A percentile compares a stretch with the other conserved stretches of the same genome.
Evolutionary conservation across 106 monocot genomes (phyloP).

Genomic region (Acanthochlamys bracteata): DNA sequence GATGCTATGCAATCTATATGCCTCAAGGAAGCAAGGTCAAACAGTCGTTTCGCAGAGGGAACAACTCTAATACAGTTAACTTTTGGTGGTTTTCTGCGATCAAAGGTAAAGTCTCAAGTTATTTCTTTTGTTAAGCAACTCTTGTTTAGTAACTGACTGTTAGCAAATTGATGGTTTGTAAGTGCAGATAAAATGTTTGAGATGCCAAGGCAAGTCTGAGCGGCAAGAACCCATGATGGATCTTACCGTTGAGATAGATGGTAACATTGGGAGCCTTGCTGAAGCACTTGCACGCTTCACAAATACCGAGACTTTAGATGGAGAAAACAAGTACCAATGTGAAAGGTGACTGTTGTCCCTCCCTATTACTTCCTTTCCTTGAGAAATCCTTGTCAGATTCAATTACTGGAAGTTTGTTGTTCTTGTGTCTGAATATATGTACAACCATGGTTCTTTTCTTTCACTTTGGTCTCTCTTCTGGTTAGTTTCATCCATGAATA

Average conservation of each 20-base stretch:
- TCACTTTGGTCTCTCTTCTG: too few species aligned
- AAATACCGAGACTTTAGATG: slow-evolving; percentile 55
- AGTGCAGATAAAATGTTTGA: slow-evolving; percentile 80
- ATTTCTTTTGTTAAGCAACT: background rate
- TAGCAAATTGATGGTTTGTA: slow-evolving; percentile 3
- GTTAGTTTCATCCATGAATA: too few species aligned
- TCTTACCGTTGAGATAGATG: slow-evolving; percentile 86
- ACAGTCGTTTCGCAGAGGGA: slow-evolving; percentile 30
- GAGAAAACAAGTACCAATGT: slow-evolving; percentile 67
- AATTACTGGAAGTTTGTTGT: too few species aligned
- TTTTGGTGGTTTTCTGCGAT: slow-evolving; percentile 87
- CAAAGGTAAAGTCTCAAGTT: slow-evolving; percentile 44
- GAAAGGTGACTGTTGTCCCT: slow-evolving; percentile 28
- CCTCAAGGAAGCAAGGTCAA: slow-evolving; percentile 40
- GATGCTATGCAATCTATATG: slow-evolving; percentile 80
- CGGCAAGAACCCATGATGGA: slow-evolving; percentile 75
- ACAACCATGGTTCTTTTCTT: too few species aligned
- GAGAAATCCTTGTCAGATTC: background rate
- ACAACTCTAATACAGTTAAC: slow-evolving; percentile 69
- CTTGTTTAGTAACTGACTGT: background rate
- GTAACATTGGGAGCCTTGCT: slow-evolving; percentile 64
- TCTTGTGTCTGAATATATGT: too few species aligned
- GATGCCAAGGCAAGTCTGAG: slow-evolving; percentile 60
- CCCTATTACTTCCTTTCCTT: background rate
- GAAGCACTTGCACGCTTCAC: slow-evolving; percentile 72